phyloP scores from a whole-genome alignment of 2,329 filamentous ascomycete genomes.

The Clarireedia hainanense region DNA sequence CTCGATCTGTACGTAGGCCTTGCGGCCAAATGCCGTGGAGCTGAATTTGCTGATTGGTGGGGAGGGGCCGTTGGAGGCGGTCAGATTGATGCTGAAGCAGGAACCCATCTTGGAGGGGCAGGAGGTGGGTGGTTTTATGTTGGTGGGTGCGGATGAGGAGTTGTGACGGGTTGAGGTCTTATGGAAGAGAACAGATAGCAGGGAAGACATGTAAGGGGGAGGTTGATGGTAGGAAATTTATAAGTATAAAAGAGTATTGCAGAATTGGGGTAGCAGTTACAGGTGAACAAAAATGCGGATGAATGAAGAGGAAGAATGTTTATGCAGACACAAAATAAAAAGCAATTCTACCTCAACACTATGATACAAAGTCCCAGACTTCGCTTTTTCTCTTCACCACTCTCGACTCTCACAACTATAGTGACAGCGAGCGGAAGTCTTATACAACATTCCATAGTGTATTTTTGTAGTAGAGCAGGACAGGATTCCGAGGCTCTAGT shows the following conservation, averaged over 20 bases:
- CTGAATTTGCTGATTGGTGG: neutral
- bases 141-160: neutral
- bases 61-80: neutral
- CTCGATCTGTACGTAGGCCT: neutral
- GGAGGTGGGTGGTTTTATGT: neutral
- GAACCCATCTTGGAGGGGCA: neutral
- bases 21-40: slow-evolving; percentile 4
- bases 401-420: no score
- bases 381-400: neutral
- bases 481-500: neutral
- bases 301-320: no score
- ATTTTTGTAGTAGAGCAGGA: neutral
- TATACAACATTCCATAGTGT: neutral
- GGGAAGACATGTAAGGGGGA: slow-evolving; percentile 1
- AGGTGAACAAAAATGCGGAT: neutral
- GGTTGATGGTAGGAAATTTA: no score
- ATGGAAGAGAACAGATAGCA: neutral
- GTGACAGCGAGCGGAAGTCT: no score
- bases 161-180: neutral
- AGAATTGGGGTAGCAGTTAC: neutral
- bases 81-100: neutral
- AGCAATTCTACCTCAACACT: neutral
- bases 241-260: neutral
- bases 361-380: neutral
- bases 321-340: neutral